phyloP scores from a whole-genome alignment of 1,139 yeast species.

The Candida sanyaensis region DNA sequence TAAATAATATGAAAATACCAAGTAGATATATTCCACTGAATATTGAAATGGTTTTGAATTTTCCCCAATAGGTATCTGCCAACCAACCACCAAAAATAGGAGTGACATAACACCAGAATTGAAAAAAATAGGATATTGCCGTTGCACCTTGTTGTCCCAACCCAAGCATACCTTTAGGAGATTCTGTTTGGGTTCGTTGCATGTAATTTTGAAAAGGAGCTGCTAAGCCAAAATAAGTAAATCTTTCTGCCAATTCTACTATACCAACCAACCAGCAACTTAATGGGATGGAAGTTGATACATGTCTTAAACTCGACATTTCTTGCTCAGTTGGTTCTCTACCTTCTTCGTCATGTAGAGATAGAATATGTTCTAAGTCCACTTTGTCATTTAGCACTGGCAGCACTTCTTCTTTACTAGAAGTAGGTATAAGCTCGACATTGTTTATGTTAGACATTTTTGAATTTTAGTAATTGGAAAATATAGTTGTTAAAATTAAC shows the following conservation, averaged over 20 bases:
- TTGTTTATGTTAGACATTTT: neutral
- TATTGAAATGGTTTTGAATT: conserved; percentile 64
- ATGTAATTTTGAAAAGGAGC: conserved; percentile 78
- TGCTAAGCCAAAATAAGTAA: conserved; percentile 76
- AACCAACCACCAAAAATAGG: conserved; percentile 77
- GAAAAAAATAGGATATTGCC: conserved; percentile 72
- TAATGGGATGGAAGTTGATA: conserved; percentile 30
- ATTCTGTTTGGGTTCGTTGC: conserved; percentile 49
- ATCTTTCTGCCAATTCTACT: conserved; percentile 79
- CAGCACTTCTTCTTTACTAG: neutral
- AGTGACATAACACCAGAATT: conserved; percentile 79
- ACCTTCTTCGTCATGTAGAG: neutral
- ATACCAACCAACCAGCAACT: conserved; percentile 59
- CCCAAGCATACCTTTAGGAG: conserved; percentile 61
- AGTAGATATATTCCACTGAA: conserved; percentile 59
- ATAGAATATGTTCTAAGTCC: neutral
- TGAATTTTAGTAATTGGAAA: neutral
- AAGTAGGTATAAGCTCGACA: neutral
- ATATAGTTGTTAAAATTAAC: neutral
- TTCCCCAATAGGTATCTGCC: conserved; percentile 74
- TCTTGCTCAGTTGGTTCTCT: conserved; percentile 22
- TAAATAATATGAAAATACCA: conserved; percentile 64
- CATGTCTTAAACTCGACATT: conserved; percentile 39
- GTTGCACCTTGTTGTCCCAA: conserved; percentile 67
- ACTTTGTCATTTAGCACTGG: neutral